Conservation (phyloP, 305 asterid species). For the Fraxinus sp. region DNA sequence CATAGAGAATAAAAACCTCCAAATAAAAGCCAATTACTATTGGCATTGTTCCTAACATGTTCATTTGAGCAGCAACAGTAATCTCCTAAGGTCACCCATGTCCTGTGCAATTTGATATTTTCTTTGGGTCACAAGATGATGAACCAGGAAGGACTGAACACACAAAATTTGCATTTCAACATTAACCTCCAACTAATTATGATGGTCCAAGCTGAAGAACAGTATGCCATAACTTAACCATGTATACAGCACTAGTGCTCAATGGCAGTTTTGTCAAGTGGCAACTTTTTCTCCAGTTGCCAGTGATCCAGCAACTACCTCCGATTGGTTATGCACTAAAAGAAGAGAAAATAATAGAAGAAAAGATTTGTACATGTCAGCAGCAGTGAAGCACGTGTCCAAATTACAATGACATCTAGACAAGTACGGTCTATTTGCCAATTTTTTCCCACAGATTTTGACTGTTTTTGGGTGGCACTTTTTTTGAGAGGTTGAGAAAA, state of each 20-base stretch:
- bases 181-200: background rate
- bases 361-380: background rate
- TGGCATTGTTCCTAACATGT: background rate
- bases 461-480: background rate
- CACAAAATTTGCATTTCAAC: background rate
- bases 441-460: background rate
- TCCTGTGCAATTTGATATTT: background rate
- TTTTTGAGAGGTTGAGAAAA: background rate
- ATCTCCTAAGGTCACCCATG: background rate
- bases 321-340: background rate
- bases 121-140: background rate
- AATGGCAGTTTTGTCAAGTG: background rate
- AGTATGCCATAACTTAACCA: background rate
- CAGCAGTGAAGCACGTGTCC: background rate
- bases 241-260: background rate
- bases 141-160: background rate
- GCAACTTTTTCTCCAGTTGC: background rate
- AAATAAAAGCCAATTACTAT: background rate
- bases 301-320: background rate
- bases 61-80: background rate
- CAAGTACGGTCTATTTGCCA: background rate
- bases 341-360: background rate
- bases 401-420: background rate
- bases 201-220: background rate
- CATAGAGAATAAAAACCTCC: background rate